phyloP scores from a whole-genome alignment of 305 asterid genomes.

The Fraxinus nigra region DNA sequence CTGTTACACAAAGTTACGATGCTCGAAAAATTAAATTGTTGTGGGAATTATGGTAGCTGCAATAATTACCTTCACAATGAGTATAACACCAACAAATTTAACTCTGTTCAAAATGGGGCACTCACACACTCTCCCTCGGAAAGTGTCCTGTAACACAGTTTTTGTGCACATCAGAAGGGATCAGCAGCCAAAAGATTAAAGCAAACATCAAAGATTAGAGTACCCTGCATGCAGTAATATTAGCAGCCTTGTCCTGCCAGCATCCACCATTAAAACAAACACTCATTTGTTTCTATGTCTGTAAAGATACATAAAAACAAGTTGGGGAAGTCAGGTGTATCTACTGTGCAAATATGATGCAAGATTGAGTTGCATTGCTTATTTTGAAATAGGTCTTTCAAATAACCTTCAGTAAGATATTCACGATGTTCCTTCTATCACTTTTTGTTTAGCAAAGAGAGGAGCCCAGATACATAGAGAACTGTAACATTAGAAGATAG shows the following conservation, averaged over 20 bases:
- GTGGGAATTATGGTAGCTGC: neutral
- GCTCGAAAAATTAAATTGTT: slow-evolving; percentile 3
- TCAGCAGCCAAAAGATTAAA: slow-evolving; percentile 23
- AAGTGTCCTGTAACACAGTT: slow-evolving; percentile 60
- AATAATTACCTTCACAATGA: slow-evolving; percentile 70
- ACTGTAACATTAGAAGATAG: neutral
- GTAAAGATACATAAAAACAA: slow-evolving; percentile 22
- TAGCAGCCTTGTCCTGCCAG: slow-evolving; percentile 81
- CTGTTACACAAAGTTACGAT: neutral
- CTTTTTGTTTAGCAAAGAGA: neutral
- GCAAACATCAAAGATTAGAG: neutral
- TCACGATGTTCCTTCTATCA: slow-evolving; percentile 1
- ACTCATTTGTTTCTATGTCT: slow-evolving; percentile 90
- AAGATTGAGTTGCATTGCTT: neutral
- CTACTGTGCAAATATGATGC: neutral
- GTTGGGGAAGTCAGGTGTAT: neutral
- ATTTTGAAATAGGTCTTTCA: neutral
- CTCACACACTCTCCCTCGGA: slow-evolving; percentile 78
- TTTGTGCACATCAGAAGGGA: slow-evolving; percentile 18
- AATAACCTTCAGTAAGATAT: neutral
- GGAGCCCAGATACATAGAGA: neutral
- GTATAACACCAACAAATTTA: slow-evolving; percentile 62
- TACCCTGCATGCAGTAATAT: slow-evolving; percentile 93
- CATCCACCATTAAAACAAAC: slow-evolving; percentile 90
- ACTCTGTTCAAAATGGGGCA: slow-evolving; percentile 77